Evolutionary conservation across 768 basidiomycete genomes (phyloP), one percentile per base, ranked within the genome.

Genomic region (Naganishia onofrii): DNA sequence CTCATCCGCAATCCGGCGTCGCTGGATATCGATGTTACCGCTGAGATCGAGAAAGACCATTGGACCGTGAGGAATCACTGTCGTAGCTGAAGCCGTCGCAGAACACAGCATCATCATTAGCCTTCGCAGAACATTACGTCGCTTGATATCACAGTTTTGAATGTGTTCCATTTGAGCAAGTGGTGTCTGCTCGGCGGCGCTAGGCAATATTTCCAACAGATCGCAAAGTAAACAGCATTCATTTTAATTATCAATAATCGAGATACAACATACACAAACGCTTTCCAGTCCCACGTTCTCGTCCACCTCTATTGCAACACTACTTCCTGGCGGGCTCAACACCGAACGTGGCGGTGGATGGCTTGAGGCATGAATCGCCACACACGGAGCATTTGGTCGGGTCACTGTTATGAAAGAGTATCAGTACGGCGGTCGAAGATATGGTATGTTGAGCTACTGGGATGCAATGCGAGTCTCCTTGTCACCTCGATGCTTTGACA

Each of bases 311-410:
- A 26, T 12, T 26, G 21, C 42, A 15, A n/a, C 52, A 23, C 55
- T 44, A 63, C 60, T 63, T 63, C 23, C 60, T n/a, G 12, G 69
- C 69, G 21, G 60, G 51, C 56, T 70, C 69, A 19, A 70, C 56
- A 32, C 69, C 69, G 29, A 58, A 70, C 23, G 69, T 34, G 2
- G 69, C 69, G 34, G 31, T 34, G 38, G 56, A 46, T 28, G 69
- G 69, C 60, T 70, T 70, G 36, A 70, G 9, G 38, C 69, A 70
- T 34, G 65, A 66, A 17, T 60, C 51, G 29, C 60, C 69, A 51
- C 69, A 70, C 48, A 70, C 69, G 15, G 34, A 52, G 52, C 69
- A 70, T 23, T 53, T 63, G 23, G 44, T 29, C n/a, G 69, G 44
- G 69, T 70, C 53, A 29, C 69, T 70, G 26, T 0, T 53, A 8